Percentiles rank a stretch among this genome's conserved stretches.
phyloP scores from a whole-genome alignment of 208 protist species.

The Endotrypanum monterogeii region DNA sequence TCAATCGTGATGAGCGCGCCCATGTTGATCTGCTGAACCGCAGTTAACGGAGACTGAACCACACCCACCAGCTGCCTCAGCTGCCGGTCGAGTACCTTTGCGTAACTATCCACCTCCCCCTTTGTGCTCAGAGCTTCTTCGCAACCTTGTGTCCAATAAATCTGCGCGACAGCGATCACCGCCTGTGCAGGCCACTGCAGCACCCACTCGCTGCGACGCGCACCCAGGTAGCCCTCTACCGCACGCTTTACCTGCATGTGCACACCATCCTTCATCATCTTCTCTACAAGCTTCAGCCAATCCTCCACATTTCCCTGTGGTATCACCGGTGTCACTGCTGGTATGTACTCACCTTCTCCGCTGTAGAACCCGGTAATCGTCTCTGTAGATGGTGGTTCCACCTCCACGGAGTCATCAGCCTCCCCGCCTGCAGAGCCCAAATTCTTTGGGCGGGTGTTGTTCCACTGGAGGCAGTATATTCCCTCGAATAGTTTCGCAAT shows the following conservation, averaged over 20 bases:
- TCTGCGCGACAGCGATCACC: conserved; percentile 92
- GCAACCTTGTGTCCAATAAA: conserved; percentile 96
- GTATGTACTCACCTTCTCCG: conserved; percentile 93
- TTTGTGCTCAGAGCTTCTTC: conserved; percentile 82
- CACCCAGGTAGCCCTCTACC: conserved; percentile 67
- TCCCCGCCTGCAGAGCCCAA: not conserved
- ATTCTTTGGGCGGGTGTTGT: conserved; percentile 18
- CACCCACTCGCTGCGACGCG: conserved; percentile 86
- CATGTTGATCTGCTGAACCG: conserved; percentile 92
- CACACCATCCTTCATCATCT: conserved; percentile 92
- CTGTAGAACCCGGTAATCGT: conserved; percentile 94
- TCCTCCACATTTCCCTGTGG: conserved; percentile 96
- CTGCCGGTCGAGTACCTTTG: conserved; percentile 70
- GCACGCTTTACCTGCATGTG: conserved; percentile 74
- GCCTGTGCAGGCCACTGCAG: conserved; percentile 92
- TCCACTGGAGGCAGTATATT: conserved; percentile 89
- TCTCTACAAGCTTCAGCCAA: conserved; percentile 96
- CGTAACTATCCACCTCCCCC: conserved; percentile 68
- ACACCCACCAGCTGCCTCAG: conserved; percentile 91
- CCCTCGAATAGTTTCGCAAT: conserved; percentile 97
- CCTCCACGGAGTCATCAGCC: not conserved
- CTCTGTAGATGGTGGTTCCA: conserved; percentile 6
- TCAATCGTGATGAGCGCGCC: conserved; percentile 97
- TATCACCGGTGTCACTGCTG: conserved; percentile 77
- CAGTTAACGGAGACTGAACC: conserved; percentile 88